Base-by-base conservation (phyloP, 2,329 filamentous ascomycete genomes). In the Fusarium fracticaudum region DNA sequence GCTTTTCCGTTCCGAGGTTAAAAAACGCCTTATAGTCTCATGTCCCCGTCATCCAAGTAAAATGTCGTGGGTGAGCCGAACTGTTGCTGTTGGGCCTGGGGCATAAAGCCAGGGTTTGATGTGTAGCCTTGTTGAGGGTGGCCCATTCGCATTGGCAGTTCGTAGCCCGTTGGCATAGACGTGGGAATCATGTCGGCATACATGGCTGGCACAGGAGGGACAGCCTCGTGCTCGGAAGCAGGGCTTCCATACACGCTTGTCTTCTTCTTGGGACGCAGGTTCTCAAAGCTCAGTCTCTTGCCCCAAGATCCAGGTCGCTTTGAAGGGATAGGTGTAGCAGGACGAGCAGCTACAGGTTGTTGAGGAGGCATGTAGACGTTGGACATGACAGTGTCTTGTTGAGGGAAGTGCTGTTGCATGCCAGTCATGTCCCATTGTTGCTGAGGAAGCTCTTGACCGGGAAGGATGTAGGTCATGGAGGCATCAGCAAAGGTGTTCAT, bases 251-350 rank as follows among this genome's bases (percentile, higher is more conserved):
- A 80, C n/a, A 80, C 76, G 26, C 74, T 78, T 18, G 77, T 71
- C 73, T 82, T 82, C 78, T 83, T 83, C 71, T 78, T 78, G 9
- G 83, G 81, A 13, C 82, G 80, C 31, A 83, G 67, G 65, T 79
- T 81, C 68, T 84, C 83, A 69, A 84, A 81, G 72, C 80, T 82
- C 29, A 82, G 76, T 37, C 82, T 75, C 57, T 82, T 81, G 20
- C 80, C 80, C 83, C 83, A 84, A 8, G 82, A 84, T 33, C 80
- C 82, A 29, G 83, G 82, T 62, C 83, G 79, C 68, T 84, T 84
- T 62, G 82, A 78, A 4, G 83, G 82, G 20, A 81, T 80, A 12
- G 83, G 83, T 26, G 83, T 84, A 10, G 81, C 83, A 11, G 83
- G 83, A 11, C 83, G 81, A 37, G 75, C 70, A 26, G 79, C 75